Evolutionary conservation across 257 asterid genomes (phyloP), one percentile per base, ranked within the genome.

Genomic region (Gardenia jasminoides): DNA sequence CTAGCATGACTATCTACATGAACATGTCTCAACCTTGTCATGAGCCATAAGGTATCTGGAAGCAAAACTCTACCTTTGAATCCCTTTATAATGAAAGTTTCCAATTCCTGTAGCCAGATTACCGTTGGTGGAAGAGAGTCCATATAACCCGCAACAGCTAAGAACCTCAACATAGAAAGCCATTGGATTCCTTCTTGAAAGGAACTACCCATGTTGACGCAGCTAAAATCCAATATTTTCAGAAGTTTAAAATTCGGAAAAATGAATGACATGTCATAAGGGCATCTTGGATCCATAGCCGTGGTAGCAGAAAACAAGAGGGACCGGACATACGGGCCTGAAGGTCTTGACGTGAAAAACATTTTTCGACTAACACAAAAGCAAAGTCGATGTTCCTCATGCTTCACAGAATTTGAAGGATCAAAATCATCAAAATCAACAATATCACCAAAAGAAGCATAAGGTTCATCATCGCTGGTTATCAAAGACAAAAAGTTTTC

Each of bases 51-150:
- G 36, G 36, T 43, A 44, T 22, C 22, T 4, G 74, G 74, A 10
- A 65, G 47, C 1, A 66, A 26, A 33, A 76, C 26, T 17, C 30
- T 30, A 13, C 59, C 58, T 9, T 7, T 65, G 36, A 76, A 48
- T 10, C 80, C 80, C 54, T 76, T 76, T 7, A 65, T 65, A 76
- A 46, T n/a, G 5, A 76, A 76, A 15, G 74, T 65, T 76, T 76
- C 74, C 13, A 76, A 62, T 50, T 76, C 48, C 65, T 13, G 24
- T 31, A 76, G 65, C 0, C 65, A 6, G 48, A 26, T 16, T 1
- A 76, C 17, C 8, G 80, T 65, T 47, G 80, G 48, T 65, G 74
- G 80, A 76, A 76, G 9, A 13, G 74, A 64, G 46, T 66, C 72
- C 5, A 76, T 65, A 50, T 76, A 61, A 22, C 80, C 74, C 46